Evolutionary conservation across 192 early-diverging fungal species (phyloP).

Genomic region (Mortierella hygrophila): DNA sequence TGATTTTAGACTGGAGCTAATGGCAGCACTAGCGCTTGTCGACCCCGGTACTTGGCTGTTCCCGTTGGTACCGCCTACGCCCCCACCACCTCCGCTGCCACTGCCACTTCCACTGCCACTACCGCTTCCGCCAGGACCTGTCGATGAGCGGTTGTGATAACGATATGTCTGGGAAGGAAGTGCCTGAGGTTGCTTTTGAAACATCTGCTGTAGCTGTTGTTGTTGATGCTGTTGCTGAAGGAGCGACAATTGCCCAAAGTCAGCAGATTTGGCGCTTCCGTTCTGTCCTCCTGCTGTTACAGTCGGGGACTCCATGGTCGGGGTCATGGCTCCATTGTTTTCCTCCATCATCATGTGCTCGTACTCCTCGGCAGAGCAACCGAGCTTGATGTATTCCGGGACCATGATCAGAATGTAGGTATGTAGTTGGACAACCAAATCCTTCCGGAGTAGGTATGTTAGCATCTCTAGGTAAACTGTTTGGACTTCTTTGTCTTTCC

Average conservation of each 20-base stretch:
- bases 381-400: conserved; percentile 69
- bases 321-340: conserved; percentile 34
- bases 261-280: conserved; percentile 51
- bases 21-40: conserved; percentile 12
- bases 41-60: background rate
- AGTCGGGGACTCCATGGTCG: conserved; percentile 42
- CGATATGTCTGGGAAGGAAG: conserved; percentile 49
- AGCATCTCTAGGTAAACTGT: conserved; percentile 86
- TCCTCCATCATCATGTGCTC: conserved; percentile 49
- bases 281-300: conserved; percentile 16
- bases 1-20: conserved; percentile 37
- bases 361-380: conserved; percentile 47
- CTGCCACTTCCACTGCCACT: too few relatives aligned
- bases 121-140: conserved; percentile 35
- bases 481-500: conserved; percentile 72
- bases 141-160: conserved; percentile 49
- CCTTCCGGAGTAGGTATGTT: conserved; percentile 83
- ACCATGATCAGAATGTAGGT: conserved; percentile 79
- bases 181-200: conserved; percentile 30
- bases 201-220: conserved; percentile 31
- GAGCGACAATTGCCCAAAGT: conserved; percentile 26
- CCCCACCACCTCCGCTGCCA: background rate
- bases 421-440: conserved; percentile 84
- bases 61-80: background rate
- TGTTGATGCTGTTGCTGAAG: conserved; percentile 28